A percentile compares a stretch with the other conserved stretches of the same genome.
Conservation (phyloP, 208 protist species). For the Phytomonas serpens region DNA sequence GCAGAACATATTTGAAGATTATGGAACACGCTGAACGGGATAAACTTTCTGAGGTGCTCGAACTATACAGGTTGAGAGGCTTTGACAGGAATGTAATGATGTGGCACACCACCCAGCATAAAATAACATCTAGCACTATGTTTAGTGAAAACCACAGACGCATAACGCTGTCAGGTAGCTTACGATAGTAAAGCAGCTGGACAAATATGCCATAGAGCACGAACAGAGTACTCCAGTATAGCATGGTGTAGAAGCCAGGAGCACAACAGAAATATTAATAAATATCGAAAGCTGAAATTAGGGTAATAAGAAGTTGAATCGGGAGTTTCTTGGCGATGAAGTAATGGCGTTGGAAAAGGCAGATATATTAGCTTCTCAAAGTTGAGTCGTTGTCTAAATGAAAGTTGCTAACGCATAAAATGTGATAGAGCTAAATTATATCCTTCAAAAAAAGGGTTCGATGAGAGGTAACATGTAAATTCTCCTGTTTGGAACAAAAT, state of each 20-base stretch:
- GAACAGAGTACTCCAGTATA: conserved; percentile 11
- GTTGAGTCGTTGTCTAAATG: not conserved
- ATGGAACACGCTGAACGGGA: conserved; percentile 27
- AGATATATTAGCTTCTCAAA: not conserved
- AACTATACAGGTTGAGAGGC: not conserved
- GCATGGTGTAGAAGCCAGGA: not conserved
- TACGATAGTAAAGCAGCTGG: conserved; percentile 31
- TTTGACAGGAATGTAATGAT: conserved; percentile 16
- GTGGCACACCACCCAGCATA: conserved; percentile 22
- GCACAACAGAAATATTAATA: not conserved
- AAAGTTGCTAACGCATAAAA: not conserved
- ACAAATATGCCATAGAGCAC: conserved; percentile 40
- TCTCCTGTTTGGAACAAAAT: not conserved
- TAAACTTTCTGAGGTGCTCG: not conserved
- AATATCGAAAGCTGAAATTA: not conserved
- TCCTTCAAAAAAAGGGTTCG: not conserved
- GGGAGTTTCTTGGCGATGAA: not conserved
- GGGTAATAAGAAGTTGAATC: not conserved
- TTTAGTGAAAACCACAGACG: conserved; percentile 53
- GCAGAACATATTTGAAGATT: conserved; percentile 38
- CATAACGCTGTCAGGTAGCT: conserved; percentile 39
- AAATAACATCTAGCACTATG: conserved; percentile 7
- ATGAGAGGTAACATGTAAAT: not conserved
- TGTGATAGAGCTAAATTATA: not conserved
- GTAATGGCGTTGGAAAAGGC: not conserved